phyloP scores from a whole-genome alignment of 176 grass and related monocot species.

The Bothriochloa decipiens region DNA sequence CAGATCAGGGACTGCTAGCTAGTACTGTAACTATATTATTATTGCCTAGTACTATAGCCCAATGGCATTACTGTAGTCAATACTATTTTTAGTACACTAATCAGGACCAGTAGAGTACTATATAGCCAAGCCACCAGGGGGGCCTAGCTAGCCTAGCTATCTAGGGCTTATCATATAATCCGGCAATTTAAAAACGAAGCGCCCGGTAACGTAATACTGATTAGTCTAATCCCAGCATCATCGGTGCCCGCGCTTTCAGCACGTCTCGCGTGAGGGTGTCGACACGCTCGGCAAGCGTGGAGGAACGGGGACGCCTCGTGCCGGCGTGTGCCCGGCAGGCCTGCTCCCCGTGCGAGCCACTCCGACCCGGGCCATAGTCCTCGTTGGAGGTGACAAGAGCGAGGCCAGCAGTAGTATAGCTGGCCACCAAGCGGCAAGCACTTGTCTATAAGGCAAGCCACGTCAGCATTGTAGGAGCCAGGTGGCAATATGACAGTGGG shows the following conservation, averaged over 20 bases:
- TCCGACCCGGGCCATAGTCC: neutral
- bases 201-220: neutral
- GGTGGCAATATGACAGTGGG: neutral
- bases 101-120: no score
- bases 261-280: constrained; percentile 31
- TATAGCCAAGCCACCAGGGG: neutral
- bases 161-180: neutral
- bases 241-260: neutral
- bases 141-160: neutral
- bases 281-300: constrained; percentile 29
- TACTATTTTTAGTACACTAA: no score
- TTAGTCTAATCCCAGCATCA: neutral
- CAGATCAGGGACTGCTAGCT: neutral
- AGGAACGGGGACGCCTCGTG: constrained; percentile 16
- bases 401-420: neutral
- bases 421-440: neutral
- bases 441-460: neutral
- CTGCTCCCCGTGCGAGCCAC: neutral
- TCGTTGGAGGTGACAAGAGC: neutral
- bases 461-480: neutral
- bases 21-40: neutral
- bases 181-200: neutral
- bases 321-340: constrained; percentile 1
- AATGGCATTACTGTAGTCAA: neutral
- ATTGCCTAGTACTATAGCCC: neutral